Evolutionary conservation across 257 asterid genomes (phyloP).

Genomic region (Gardenia jasminoides): DNA sequence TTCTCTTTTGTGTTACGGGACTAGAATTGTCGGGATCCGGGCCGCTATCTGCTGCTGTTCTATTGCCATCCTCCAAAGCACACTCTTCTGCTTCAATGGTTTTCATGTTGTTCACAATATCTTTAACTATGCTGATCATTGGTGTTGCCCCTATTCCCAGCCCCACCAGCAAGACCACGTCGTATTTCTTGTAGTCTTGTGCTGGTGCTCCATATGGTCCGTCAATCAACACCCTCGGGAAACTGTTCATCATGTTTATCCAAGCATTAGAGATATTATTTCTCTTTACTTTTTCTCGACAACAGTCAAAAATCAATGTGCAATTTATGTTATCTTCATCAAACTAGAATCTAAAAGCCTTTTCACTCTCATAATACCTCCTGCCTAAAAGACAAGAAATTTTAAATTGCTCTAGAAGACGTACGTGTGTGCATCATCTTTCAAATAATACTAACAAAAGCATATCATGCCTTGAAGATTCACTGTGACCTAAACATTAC

Average conservation of each 20-base stretch:
- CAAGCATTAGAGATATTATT: neutral
- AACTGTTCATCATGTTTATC: slow-evolving; percentile 33
- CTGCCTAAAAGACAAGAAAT: too few species aligned
- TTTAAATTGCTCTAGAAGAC: too few species aligned
- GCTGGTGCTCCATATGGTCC: slow-evolving; percentile 98
- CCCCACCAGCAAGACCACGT: slow-evolving; percentile 74
- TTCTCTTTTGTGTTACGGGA: slow-evolving; percentile 28
- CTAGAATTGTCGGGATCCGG: slow-evolving; percentile 7
- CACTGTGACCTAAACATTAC: neutral
- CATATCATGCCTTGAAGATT: neutral
- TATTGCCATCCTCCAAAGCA: slow-evolving; percentile 40
- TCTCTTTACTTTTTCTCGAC: neutral
- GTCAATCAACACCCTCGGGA: slow-evolving; percentile 70
- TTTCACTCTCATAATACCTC: neutral
- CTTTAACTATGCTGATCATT: slow-evolving; percentile 86
- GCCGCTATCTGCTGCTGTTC: neutral
- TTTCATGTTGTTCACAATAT: slow-evolving; percentile 79
- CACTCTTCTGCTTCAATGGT: slow-evolving; percentile 54
- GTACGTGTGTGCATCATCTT: neutral
- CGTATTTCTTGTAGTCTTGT: slow-evolving; percentile 94
- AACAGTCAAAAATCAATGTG: neutral
- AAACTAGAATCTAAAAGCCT: neutral
- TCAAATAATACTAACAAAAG: neutral
- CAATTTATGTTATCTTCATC: neutral
- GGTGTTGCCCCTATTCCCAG: slow-evolving; percentile 91